These are phyloP conservation scores for Dactylellina drechsleri DNA, from an alignment of 2,329 filamentous ascomycete species.

Conservation along the genomic window DNA sequence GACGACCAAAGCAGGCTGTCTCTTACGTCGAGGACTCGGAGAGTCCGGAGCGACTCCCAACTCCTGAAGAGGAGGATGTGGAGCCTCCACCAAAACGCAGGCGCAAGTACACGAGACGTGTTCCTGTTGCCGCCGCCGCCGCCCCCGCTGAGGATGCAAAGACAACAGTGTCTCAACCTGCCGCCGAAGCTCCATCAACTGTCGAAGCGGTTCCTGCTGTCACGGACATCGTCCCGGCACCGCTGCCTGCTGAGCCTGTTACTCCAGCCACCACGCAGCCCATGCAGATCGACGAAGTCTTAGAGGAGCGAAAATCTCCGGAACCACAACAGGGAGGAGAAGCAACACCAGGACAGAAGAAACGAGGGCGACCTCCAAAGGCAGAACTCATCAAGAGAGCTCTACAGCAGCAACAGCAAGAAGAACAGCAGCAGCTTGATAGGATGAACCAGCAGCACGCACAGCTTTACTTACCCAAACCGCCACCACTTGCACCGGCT, in stretches of 20 bases:
- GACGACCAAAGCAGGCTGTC: constrained; percentile 18
- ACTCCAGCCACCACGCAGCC: constrained; percentile 4
- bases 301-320: constrained; percentile 6
- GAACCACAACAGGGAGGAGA: constrained; percentile 10
- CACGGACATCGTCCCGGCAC: not conserved
- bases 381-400: constrained; percentile 25
- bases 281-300: constrained; percentile 3
- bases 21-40: constrained; percentile 20
- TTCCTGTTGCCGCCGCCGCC: constrained; percentile 16
- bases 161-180: not conserved
- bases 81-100: constrained; percentile 40
- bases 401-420: constrained; percentile 4
- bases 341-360: constrained; percentile 34
- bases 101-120: constrained; percentile 30
- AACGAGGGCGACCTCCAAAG: constrained; percentile 48
- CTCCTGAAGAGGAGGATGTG: constrained; percentile 45
- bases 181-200: not conserved
- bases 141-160: constrained; percentile 9
- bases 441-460: not conserved
- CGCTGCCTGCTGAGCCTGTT: not conserved
- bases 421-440: constrained; percentile 13
- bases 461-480: not conserved
- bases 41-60: not conserved
- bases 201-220: not conserved
- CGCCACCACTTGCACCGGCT: not conserved